A percentile compares a stretch with the other conserved stretches of the same genome.
Conservation (phyloP, 2,329 filamentous ascomycete genomes). For the Colletotrichum tanaceti region DNA sequence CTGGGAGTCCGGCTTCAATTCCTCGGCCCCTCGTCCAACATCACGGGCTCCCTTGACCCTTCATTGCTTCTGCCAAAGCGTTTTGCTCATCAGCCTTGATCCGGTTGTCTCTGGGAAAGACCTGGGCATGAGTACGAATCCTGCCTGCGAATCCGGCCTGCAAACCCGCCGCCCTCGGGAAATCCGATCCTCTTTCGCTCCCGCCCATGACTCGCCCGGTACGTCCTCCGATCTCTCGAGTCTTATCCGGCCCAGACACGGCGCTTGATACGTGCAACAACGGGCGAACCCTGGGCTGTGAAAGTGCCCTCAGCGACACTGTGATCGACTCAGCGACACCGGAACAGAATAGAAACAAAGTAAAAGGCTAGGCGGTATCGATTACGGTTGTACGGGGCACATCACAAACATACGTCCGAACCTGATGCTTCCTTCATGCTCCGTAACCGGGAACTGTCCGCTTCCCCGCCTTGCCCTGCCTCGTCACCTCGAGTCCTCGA, state of each 20-base stretch:
- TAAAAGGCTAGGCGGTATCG: constrained; percentile 6
- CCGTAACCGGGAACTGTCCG: background rate
- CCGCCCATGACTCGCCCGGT: constrained; percentile 32
- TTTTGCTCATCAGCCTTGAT: background rate
- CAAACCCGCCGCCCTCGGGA: background rate
- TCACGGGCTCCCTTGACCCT: background rate
- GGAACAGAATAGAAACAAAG: background rate
- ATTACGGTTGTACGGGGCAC: background rate
- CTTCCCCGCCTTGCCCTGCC: constrained; percentile 17
- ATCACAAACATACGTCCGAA: constrained; percentile 11
- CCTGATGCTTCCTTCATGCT: constrained; percentile 15
- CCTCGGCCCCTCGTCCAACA: background rate
- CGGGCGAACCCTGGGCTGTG: constrained; percentile 9
- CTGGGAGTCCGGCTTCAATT: constrained; percentile 1
- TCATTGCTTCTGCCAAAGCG: background rate
- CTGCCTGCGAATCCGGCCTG: background rate
- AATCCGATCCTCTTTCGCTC: background rate
- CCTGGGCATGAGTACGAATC: background rate
- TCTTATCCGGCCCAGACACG: constrained; percentile 14
- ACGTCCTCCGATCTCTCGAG: constrained; percentile 29
- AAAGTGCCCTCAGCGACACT: constrained; percentile 10
- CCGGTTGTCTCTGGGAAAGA: background rate
- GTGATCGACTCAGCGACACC: constrained; percentile 6
- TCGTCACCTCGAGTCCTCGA: constrained; percentile 10
- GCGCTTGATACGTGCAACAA: constrained; percentile 20